phyloP scores from a whole-genome alignment of 768 basidiomycete species.

The Leccinum rimulosum region DNA sequence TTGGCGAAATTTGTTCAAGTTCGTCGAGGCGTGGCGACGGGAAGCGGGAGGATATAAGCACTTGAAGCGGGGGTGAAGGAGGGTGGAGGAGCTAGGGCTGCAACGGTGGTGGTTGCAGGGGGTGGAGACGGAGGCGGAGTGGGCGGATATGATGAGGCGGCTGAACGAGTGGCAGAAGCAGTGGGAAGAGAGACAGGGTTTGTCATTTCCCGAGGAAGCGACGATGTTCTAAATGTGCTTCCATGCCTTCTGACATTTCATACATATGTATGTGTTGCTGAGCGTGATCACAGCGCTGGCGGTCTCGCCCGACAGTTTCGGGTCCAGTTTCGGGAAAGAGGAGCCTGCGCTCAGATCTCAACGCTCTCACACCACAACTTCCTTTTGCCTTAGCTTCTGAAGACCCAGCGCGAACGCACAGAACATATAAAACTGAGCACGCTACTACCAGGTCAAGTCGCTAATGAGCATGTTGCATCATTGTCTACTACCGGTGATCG shows the following conservation, averaged over 20 bases:
- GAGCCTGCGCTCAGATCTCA: neutral
- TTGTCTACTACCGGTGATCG: no score
- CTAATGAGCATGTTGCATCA: no score
- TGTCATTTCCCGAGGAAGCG: slow-evolving; percentile 10
- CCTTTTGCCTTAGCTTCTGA: no score
- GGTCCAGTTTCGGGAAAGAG: no score
- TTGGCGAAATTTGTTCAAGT: no score
- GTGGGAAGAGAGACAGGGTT: slow-evolving; percentile 43
- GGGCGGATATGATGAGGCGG: slow-evolving; percentile 47
- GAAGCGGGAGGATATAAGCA: slow-evolving; percentile 33
- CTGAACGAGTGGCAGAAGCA: slow-evolving; percentile 48
- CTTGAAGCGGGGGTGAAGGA: slow-evolving; percentile 42
- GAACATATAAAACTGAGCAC: no score
- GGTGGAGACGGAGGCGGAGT: slow-evolving; percentile 50
- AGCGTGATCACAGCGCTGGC: no score
- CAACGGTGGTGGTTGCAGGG: slow-evolving; percentile 45
- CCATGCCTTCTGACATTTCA: neutral
- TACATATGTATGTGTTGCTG: no score
- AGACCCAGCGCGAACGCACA: no score
- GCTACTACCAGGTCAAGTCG: no score
- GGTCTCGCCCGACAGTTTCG: no score
- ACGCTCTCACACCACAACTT: neutral
- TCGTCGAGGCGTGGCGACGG: slow-evolving; percentile 50
- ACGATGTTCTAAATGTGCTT: slow-evolving; percentile 5
- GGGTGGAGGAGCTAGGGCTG: slow-evolving; percentile 41